Evolutionary conservation across 306 rosid species (phyloP).

Genomic region (Dalbergia cultrata): DNA sequence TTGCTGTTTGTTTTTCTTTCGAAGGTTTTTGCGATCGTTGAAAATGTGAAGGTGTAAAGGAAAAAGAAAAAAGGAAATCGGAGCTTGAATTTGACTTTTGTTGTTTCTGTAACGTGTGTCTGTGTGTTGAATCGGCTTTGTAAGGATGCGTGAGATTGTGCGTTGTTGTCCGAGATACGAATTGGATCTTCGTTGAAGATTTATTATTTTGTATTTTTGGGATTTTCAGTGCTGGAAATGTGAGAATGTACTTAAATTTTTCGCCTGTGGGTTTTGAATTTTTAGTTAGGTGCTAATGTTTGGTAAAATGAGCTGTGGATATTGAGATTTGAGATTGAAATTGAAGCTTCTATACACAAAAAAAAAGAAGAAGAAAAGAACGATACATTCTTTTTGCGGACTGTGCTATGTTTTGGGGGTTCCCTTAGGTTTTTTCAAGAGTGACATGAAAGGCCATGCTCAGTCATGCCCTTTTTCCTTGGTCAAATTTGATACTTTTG

Average conservation of each 20-base stretch:
- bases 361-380: not conserved
- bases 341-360: not conserved
- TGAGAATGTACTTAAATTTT: not conserved
- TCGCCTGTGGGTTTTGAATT: not conserved
- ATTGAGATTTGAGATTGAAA: not conserved
- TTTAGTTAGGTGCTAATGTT: conserved; percentile 1
- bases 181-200: not conserved
- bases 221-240: not conserved
- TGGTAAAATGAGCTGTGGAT: not conserved
- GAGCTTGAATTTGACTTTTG: not conserved
- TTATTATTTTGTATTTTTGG: not conserved
- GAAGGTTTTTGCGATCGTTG: not conserved
- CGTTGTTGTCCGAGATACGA: not conserved
- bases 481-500: not conserved
- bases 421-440: no score
- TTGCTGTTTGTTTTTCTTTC: not conserved
- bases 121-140: conserved; percentile 13
- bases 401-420: not conserved
- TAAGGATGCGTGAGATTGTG: not conserved
- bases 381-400: not conserved
- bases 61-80: not conserved
- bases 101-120: not conserved
- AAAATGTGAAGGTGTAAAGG: not conserved
- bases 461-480: no score
- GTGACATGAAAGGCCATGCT: no score